phyloP scores from a whole-genome alignment of 768 basidiomycete genomes.

The Auriculariales sp. region DNA sequence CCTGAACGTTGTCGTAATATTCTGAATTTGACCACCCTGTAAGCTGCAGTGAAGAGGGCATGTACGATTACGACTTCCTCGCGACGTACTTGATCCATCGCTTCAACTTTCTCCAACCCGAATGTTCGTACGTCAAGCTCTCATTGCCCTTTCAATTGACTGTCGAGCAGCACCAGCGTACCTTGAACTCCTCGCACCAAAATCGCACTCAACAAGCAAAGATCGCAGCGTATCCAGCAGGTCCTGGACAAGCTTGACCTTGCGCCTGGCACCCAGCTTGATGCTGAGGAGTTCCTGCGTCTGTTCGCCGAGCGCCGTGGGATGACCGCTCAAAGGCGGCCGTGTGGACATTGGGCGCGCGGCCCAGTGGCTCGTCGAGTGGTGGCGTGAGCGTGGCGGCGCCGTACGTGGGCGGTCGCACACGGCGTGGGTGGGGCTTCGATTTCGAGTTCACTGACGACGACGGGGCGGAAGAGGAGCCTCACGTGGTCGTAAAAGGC shows the following conservation, averaged over 20 bases:
- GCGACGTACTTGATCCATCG: conserved; percentile 79
- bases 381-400: conserved; percentile 71
- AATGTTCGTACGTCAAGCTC: conserved; percentile 30
- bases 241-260: too few relatives aligned
- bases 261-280: too few relatives aligned
- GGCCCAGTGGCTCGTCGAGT: conserved; percentile 66
- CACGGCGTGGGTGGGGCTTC: conserved; percentile 66
- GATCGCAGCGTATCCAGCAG: too few relatives aligned
- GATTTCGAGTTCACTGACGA: conserved; percentile 56
- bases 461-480: conserved; percentile 9
- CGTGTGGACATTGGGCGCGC: conserved; percentile 56
- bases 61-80: conserved; percentile 75
- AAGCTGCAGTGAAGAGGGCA: conserved; percentile 89
- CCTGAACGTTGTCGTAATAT: conserved; percentile 7
- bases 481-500: too few relatives aligned
- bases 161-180: conserved; percentile 50
- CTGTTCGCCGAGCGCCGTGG: conserved; percentile 60
- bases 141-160: conserved; percentile 2
- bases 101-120: conserved; percentile 63
- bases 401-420: conserved; percentile 21
- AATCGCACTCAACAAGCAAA: too few relatives aligned
- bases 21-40: conserved; percentile 6
- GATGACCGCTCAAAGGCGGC: conserved; percentile 71
- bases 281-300: conserved; percentile 52
- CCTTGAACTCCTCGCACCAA: conserved; percentile 42